Evolutionary conservation across 495 filamentous ascomycete species (phyloP).

Genomic region (Penicillium crystallinum): DNA sequence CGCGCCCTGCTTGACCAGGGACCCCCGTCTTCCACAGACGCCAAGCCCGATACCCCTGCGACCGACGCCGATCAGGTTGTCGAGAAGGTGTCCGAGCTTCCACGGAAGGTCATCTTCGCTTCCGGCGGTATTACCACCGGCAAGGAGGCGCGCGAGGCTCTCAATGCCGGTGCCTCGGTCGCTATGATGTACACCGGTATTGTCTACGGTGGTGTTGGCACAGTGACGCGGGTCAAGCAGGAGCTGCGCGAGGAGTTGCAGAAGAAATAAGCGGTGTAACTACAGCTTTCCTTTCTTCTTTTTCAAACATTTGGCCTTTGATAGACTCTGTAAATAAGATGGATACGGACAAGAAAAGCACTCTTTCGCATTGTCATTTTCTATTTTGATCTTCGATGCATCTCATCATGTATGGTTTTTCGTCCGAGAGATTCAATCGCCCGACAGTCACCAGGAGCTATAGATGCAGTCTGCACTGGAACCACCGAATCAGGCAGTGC

Average conservation of each 20-base stretch:
- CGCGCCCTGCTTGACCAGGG: constrained; percentile 62
- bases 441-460: neutral
- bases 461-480: neutral
- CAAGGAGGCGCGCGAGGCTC: constrained; percentile 66
- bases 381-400: neutral
- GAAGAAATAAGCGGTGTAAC: constrained; percentile 22
- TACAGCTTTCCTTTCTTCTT: constrained; percentile 1
- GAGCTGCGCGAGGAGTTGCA: constrained; percentile 66
- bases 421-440: neutral
- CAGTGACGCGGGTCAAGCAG: constrained; percentile 76
- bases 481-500: neutral
- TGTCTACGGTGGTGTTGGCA: constrained; percentile 81
- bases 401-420: neutral
- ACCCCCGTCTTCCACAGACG: constrained; percentile 16
- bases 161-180: constrained; percentile 81
- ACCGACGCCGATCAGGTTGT: constrained; percentile 7
- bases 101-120: constrained; percentile 82
- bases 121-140: constrained; percentile 87
- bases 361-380: neutral
- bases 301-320: neutral
- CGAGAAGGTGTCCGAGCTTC: constrained; percentile 9
- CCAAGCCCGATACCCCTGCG: neutral
- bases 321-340: constrained; percentile 24
- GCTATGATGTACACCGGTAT: constrained; percentile 81
- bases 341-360: constrained; percentile 6